Evolutionary conservation across 805 yeast species (phyloP), one percentile per base, ranked within the genome.

Genomic region (Danielozyma ontarioensis): DNA sequence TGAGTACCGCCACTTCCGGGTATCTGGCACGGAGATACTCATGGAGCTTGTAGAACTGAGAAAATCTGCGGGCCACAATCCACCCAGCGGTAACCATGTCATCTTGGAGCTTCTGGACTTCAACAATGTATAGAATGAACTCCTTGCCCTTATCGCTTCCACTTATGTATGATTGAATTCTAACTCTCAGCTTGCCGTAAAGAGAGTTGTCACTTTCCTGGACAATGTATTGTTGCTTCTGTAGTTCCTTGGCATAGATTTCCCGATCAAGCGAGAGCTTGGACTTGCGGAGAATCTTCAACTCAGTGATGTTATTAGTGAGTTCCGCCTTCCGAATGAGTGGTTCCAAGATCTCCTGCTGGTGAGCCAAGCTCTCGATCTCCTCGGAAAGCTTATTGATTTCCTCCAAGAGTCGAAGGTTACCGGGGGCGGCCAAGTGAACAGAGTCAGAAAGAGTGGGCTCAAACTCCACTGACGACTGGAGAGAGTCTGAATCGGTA

Each of bases 61-160:
- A 84, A 50, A 79, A 89, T 36, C 97, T 65, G 44, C 96, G 63
- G 0, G 95, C 90, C n/a, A 88, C 83, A 33, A 85, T 77, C 97
- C 97, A 90, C 0, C 86, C 83, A 0, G 89, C 86, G 2, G 74
- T 64, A 4, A 70, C 68, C 5, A 61, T 52, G 5, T 58, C 58
- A 28, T 52, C 55, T 48, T 61, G 51, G 29, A 48, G 53, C 29
- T 78, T 80, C 33, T 78, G 80, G 3, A 90, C 85, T 46, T 81
- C 87, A 19, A 90, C 80, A 18, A 86, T 71, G 55, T 89, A 89
- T 31, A 83, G 62, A 4, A 78, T 76, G 40, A 74, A 82, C 27
- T 76, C 84, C 33, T 68, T 72, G 0, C 80, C 78, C 7, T 40
- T 58, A 24, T 76, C 79, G n/a, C 59, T 66, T 1, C 76, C 82